Conservation (phyloP, 2,329 filamentous ascomycete genomes). For the Neodidymelliopsis sp. region DNA sequence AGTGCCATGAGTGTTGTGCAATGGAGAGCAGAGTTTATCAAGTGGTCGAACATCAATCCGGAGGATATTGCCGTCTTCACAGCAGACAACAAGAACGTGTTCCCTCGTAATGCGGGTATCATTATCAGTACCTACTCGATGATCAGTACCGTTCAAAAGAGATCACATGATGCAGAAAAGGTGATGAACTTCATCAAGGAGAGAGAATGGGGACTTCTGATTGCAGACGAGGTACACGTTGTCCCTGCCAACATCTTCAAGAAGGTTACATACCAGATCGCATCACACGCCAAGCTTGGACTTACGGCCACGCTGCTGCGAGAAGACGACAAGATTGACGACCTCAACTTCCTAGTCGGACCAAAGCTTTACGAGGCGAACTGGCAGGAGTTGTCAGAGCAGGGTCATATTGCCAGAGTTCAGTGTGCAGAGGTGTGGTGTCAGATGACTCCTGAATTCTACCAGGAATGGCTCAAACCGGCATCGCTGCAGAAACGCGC, state of each 20-base stretch:
- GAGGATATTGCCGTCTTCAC: constrained; percentile 96
- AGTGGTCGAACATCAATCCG: constrained; percentile 98
- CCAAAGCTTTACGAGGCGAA: constrained; percentile 98
- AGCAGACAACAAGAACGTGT: constrained; percentile 86
- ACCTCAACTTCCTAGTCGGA: constrained; percentile 96
- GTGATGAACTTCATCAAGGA: constrained; percentile 94
- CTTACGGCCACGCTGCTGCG: constrained; percentile 91
- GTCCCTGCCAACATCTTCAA: constrained; percentile 96
- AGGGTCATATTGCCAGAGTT: constrained; percentile 95
- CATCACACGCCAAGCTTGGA: constrained; percentile 93
- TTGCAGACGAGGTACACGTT: constrained; percentile 97
- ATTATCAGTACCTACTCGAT: constrained; percentile 98
- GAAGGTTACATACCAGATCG: constrained; percentile 90
- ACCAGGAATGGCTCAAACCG: constrained; percentile 84
- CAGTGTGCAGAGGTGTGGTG: constrained; percentile 99
- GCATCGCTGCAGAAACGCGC: constrained; percentile 69
- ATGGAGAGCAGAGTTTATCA: constrained; percentile 95
- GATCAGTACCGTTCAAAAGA: constrained; percentile 89
- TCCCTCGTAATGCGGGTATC: constrained; percentile 89
- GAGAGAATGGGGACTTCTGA: constrained; percentile 96
- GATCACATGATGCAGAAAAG: constrained; percentile 91
- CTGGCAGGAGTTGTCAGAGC: constrained; percentile 98
- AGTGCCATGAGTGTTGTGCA: constrained; percentile 98
- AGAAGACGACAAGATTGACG: constrained; percentile 98
- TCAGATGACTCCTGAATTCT: constrained; percentile 98